phyloP scores from a whole-genome alignment of 768 basidiomycete genomes.

The Phlebiopsis flavidoalba region DNA sequence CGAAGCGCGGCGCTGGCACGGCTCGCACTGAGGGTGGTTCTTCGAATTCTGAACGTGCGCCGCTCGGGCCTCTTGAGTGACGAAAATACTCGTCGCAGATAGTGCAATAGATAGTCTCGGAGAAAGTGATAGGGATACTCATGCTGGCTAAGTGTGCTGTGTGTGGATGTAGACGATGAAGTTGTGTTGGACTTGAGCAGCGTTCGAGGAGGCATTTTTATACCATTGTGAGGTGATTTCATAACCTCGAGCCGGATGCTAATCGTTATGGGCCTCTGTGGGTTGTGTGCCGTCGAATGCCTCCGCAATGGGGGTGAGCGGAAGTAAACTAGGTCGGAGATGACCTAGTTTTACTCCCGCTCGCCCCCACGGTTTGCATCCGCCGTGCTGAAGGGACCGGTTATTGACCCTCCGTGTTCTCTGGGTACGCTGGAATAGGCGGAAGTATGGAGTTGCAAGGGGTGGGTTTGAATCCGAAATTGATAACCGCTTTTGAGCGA shows the following conservation, averaged over 20 bases:
- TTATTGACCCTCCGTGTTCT: no score
- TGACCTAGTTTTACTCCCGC: no score
- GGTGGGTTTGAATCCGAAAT: no score
- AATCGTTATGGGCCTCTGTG: no score
- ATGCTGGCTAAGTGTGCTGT: background rate
- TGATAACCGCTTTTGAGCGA: no score
- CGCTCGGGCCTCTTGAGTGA: constrained; percentile 21
- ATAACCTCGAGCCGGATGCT: background rate
- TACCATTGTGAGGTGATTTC: background rate
- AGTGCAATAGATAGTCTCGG: constrained; percentile 26
- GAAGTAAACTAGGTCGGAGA: no score
- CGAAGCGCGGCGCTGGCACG: constrained; percentile 26
- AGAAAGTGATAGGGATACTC: constrained; percentile 7
- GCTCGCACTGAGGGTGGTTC: constrained; percentile 27
- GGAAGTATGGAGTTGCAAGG: no score
- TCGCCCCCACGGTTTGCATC: no score
- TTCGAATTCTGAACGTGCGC: constrained; percentile 23
- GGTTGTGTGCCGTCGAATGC: no score
- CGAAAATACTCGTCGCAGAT: constrained; percentile 31
- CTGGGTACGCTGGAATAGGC: no score
- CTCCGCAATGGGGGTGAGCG: no score
- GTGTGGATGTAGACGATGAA: background rate
- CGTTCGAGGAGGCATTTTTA: background rate
- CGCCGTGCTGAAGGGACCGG: no score
- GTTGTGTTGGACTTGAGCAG: background rate